These are phyloP conservation scores for Aspergillus bertholletiae DNA, from an alignment of 495 filamentous ascomycete species.

Conservation along the genomic window DNA sequence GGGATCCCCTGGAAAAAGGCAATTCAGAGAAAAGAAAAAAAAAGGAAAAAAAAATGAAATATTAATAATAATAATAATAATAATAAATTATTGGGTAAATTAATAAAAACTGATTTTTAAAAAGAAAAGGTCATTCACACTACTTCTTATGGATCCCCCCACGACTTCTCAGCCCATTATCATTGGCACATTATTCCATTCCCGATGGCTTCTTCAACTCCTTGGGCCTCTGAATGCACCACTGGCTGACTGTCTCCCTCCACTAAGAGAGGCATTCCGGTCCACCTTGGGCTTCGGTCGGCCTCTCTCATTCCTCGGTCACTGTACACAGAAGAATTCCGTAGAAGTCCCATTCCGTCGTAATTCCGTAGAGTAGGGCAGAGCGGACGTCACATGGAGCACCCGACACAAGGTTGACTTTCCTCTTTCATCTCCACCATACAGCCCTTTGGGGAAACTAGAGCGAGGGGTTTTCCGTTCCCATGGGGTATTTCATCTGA, in stretches of 20 bases:
- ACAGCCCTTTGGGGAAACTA: neutral
- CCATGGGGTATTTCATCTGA: conserved; percentile 6
- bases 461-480: conserved; percentile 5
- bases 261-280: neutral
- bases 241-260: neutral
- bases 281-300: neutral
- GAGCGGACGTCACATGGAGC: neutral
- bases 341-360: neutral
- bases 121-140: neutral
- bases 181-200: neutral
- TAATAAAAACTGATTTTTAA: too few species aligned
- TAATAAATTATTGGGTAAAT: too few species aligned
- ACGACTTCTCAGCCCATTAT: neutral
- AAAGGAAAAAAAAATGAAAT: neutral
- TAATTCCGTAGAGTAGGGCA: neutral
- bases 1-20: neutral
- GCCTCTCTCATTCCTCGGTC: neutral
- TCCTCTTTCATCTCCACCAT: neutral
- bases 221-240: neutral
- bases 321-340: neutral
- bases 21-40: neutral
- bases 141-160: neutral
- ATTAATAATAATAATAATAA: neutral
- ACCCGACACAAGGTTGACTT: conserved; percentile 4
- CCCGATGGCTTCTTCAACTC: neutral